phyloP scores from a whole-genome alignment of 192 early-diverging fungal genomes.

The Coemansia pectinata region DNA sequence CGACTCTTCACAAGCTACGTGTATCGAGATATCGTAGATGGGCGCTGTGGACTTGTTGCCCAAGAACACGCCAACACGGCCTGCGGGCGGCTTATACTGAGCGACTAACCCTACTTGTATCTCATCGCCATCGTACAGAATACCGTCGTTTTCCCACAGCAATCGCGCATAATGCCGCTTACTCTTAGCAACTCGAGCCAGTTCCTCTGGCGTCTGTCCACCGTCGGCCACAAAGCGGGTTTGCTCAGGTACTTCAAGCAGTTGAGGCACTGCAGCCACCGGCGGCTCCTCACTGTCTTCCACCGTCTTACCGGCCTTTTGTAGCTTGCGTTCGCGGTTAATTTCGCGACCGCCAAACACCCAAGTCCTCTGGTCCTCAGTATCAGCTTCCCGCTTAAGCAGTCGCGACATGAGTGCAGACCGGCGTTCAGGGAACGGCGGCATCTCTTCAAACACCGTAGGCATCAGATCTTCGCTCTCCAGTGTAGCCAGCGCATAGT shows the following conservation, averaged over 20 bases:
- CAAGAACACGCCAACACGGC: constrained; percentile 87
- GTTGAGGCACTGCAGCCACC: background rate
- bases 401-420: constrained; percentile 83
- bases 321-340: constrained; percentile 59
- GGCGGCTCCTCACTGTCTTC: background rate
- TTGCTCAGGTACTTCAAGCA: background rate
- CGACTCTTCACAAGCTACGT: constrained; percentile 56
- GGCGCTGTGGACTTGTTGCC: constrained; percentile 82
- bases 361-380: constrained; percentile 96
- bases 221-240: background rate
- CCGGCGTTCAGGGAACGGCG: constrained; percentile 92
- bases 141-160: constrained; percentile 75
- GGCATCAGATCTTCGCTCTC: constrained; percentile 88
- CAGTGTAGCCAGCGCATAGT: constrained; percentile 80
- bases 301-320: background rate
- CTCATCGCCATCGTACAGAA: constrained; percentile 87
- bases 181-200: constrained; percentile 29
- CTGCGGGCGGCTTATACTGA: constrained; percentile 88
- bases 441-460: constrained; percentile 98
- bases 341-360: constrained; percentile 85
- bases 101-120: constrained; percentile 91
- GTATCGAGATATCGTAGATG: constrained; percentile 65
- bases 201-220: constrained; percentile 20
- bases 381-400: constrained; percentile 84
- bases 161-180: constrained; percentile 61